phyloP scores from a whole-genome alignment of 352 stramenopile genomes.

The Globisporangium ultimum region DNA sequence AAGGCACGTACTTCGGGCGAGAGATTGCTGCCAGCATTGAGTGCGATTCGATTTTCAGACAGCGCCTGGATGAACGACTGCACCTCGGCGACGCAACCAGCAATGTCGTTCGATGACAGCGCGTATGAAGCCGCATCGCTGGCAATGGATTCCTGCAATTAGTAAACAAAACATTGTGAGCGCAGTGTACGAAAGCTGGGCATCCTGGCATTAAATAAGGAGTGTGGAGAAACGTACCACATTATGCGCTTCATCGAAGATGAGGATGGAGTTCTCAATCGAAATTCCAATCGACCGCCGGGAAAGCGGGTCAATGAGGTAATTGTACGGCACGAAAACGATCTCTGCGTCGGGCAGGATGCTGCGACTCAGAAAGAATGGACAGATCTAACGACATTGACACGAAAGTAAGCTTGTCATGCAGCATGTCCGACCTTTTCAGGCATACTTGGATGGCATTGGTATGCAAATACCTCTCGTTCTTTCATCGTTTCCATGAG shows the following conservation, averaged over 20 bases:
- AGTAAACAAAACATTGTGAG: neutral
- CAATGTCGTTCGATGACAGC: slow-evolving; percentile 92
- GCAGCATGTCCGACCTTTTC: too few species aligned
- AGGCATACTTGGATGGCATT: too few species aligned
- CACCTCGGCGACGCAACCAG: slow-evolving; percentile 93
- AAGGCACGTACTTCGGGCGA: slow-evolving; percentile 50
- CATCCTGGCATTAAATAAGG: neutral
- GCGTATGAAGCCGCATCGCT: slow-evolving; percentile 96
- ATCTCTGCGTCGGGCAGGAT: slow-evolving; percentile 93
- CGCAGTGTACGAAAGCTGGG: too few species aligned
- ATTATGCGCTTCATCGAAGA: slow-evolving; percentile 99
- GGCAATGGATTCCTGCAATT: slow-evolving; percentile 74
- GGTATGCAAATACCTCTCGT: slow-evolving; percentile 35
- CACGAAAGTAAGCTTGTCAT: neutral
- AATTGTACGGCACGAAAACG: slow-evolving; percentile 99
- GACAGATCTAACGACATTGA: slow-evolving; percentile 82
- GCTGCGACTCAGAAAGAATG: slow-evolving; percentile 95
- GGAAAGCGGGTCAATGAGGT: slow-evolving; percentile 95
- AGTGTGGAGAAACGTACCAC: slow-evolving; percentile 74
- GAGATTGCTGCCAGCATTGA: slow-evolving; percentile 46
- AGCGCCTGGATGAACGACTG: slow-evolving; percentile 78
- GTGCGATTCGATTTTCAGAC: slow-evolving; percentile 50
- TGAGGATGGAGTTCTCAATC: slow-evolving; percentile 95
- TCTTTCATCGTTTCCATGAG: slow-evolving; percentile 88
- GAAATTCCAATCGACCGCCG: slow-evolving; percentile 92